These are phyloP conservation scores for Paspalum vaginatum DNA, from an alignment of 176 grass and related monocot genomes.

Conservation along the genomic window DNA sequence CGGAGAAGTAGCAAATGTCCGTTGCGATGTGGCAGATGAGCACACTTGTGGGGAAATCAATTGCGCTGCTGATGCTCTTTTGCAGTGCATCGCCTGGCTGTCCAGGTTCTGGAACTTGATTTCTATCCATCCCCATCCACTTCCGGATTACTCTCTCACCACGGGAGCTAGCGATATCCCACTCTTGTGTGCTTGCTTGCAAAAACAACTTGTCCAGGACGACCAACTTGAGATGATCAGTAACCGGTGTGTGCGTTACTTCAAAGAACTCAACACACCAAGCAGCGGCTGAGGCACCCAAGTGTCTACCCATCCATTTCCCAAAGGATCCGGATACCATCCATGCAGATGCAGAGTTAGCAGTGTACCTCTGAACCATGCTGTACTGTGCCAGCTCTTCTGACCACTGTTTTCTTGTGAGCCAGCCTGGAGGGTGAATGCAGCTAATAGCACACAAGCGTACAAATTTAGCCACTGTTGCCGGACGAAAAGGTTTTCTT, in stretches of 20 bases:
- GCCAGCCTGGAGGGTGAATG: no score
- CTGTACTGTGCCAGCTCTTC: no score
- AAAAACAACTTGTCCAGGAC: neutral
- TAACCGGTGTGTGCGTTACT: neutral
- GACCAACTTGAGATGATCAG: neutral
- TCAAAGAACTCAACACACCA: neutral
- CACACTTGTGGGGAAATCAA: neutral
- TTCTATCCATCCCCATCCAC: no score
- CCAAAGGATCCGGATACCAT: neutral
- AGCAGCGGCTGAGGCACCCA: accelerated
- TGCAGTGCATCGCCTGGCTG: neutral
- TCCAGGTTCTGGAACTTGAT: neutral
- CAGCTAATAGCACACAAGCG: neutral
- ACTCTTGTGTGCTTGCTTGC: neutral
- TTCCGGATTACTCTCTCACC: neutral
- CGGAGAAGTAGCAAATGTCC: neutral
- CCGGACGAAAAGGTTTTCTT: neutral
- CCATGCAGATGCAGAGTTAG: no score
- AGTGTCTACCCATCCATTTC: neutral
- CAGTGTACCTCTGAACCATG: no score
- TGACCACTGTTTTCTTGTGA: no score
- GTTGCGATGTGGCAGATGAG: neutral
- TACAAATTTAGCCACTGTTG: neutral
- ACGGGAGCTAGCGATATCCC: neutral
- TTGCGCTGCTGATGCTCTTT: neutral